Evolutionary conservation across 2,329 filamentous ascomycete genomes (phyloP).

Genomic region (Colletotrichum acutatum): DNA sequence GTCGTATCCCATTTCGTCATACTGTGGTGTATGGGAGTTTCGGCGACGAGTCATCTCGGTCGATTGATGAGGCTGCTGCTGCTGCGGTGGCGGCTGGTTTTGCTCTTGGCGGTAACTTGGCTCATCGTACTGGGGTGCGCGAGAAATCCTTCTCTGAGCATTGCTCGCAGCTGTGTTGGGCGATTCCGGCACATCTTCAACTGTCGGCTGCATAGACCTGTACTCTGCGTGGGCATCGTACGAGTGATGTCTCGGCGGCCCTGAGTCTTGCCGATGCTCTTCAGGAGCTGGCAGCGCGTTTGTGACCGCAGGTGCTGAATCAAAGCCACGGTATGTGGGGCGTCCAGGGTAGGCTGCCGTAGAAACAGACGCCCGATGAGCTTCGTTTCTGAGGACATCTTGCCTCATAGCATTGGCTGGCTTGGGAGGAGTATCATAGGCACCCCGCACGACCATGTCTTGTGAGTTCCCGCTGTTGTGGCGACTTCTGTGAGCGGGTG

Average conservation of each 20-base stretch:
- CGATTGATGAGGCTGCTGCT: slow-evolving; percentile 9
- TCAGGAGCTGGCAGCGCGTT: slow-evolving; percentile 47
- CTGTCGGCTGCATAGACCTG: slow-evolving; percentile 69
- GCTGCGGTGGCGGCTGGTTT: neutral
- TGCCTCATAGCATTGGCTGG: slow-evolving; percentile 63
- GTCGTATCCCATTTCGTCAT: slow-evolving; percentile 47
- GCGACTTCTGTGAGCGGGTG: slow-evolving; percentile 64
- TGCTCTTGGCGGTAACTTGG: slow-evolving; percentile 25
- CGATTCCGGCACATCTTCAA: slow-evolving; percentile 72
- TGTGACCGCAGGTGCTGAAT: slow-evolving; percentile 56
- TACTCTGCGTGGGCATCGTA: slow-evolving; percentile 61
- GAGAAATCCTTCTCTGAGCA: slow-evolving; percentile 41
- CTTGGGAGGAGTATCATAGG: slow-evolving; percentile 56
- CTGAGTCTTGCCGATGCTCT: slow-evolving; percentile 43
- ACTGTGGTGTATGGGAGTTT: slow-evolving; percentile 37
- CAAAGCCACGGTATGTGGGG: slow-evolving; percentile 62
- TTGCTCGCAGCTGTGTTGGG: slow-evolving; percentile 43
- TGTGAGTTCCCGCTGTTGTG: slow-evolving; percentile 56
- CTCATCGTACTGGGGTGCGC: slow-evolving; percentile 41
- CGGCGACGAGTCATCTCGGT: slow-evolving; percentile 10
- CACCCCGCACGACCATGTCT: slow-evolving; percentile 53
- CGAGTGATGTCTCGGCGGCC: slow-evolving; percentile 59
- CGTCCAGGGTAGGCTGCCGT: slow-evolving; percentile 60
- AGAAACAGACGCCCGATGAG: slow-evolving; percentile 62
- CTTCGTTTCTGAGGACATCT: slow-evolving; percentile 67